Evolutionary conservation across 768 basidiomycete genomes (phyloP).

Genomic region (Pulveroboletus ravenelii): DNA sequence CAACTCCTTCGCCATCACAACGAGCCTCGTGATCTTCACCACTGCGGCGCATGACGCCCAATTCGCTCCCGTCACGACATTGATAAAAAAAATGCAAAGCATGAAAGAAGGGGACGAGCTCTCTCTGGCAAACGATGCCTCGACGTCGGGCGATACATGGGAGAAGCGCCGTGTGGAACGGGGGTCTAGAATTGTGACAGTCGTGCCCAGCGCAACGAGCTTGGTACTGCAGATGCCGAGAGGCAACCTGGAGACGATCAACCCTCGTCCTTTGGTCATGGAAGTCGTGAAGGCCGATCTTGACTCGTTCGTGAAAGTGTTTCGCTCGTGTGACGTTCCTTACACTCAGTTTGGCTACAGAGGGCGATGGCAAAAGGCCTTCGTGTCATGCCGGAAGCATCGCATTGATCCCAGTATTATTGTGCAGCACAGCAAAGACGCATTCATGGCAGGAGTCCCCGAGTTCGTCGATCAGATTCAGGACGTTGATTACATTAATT

Average conservation of each 20-base stretch:
- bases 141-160: conserved; percentile 36
- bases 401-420: conserved; percentile 86
- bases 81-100: conserved; percentile 11
- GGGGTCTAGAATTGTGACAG: conserved; percentile 84
- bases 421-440: conserved; percentile 71
- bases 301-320: conserved; percentile 39
- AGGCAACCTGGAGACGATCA: conserved; percentile 94
- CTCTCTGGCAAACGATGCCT: conserved; percentile 24
- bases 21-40: conserved; percentile 80
- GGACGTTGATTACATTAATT: conserved; percentile 88
- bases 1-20: conserved; percentile 70
- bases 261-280: conserved; percentile 88
- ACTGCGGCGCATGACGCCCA: conserved; percentile 76
- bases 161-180: conserved; percentile 81
- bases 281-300: conserved; percentile 76
- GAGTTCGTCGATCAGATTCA: conserved; percentile 79
- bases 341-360: conserved; percentile 35
- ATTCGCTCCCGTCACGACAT: conserved; percentile 49
- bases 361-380: conserved; percentile 78
- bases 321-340: not conserved
- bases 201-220: conserved; percentile 82
- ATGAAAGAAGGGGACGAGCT: conserved; percentile 17
- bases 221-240: conserved; percentile 96
- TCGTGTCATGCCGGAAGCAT: conserved; percentile 88
- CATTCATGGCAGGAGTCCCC: conserved; percentile 58